Evolutionary conservation across 164 flowering plant species (phyloP), one percentile per base, ranked within the genome.

Genomic region (Kalanchoe fedtschenkoi): DNA sequence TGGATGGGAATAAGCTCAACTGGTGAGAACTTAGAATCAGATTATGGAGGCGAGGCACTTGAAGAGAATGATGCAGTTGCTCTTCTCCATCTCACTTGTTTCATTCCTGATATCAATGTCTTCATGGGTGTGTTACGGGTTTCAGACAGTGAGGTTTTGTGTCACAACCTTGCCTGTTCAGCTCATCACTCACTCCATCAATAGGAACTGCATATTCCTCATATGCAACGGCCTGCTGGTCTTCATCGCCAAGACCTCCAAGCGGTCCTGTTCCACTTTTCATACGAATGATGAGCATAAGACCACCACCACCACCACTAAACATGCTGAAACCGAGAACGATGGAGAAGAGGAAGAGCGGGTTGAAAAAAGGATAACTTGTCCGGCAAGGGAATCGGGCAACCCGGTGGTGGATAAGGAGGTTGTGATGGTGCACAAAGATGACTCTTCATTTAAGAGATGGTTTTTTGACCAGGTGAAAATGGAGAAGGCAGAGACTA

Each of bases 151-250:
- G 15, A 47, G 55, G 15, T 47, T 47, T 47, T 47, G 55, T 24
- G 55, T 70, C 17, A 34, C 72, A n/a, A 47, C 55, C 1, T 47
- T 47, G 55, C 55, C 55, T 47, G 6, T 70, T 42, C 66, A 70
- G 16, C 60, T 73, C 7, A 24, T 75, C 26, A 61, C 58, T 51
- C 73, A 73, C 47, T 63, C 68, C 55, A 41, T 70, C 16, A 78
- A 77, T 70, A 80, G 72, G 70, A 77, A 70, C 43, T 76, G 43
- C 75, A 72, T 75, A 16, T 80, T 80, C 70, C 70, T 80, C 56
- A 56, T 80, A 13, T 77, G 75, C 63, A 80, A 80, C 69, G 83
- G 79, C 0, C 70, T 80, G 37, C 34, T 80, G 3, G 75, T 72
- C 24, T 72, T 77, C 65, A 55, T 80, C 2, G 80, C 77, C 2